Evolutionary conservation across 2,329 filamentous ascomycete species (phyloP).

Genomic region (Cytospora paraplurivora): DNA sequence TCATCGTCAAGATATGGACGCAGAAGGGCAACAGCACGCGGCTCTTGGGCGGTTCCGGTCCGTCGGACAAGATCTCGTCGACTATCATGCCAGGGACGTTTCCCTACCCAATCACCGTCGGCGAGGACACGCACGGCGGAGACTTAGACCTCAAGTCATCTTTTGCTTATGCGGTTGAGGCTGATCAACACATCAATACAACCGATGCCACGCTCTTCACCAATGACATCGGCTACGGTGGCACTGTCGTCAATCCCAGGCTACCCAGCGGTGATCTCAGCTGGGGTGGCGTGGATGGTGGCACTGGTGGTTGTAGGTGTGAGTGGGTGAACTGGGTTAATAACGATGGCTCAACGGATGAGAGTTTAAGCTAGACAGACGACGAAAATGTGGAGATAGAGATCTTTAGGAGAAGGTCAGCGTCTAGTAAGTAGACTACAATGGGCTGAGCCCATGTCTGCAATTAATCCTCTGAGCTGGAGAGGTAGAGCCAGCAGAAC

Average conservation of each 20-base stretch:
- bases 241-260: slow-evolving; percentile 55
- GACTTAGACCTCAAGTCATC: slow-evolving; percentile 53
- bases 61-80: slow-evolving; percentile 36
- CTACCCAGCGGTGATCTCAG: slow-evolving; percentile 45
- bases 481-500: background rate
- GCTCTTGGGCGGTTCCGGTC: slow-evolving; percentile 39
- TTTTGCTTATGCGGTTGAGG: slow-evolving; percentile 55
- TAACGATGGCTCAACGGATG: slow-evolving; percentile 25
- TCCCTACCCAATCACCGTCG: slow-evolving; percentile 64
- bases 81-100: slow-evolving; percentile 57
- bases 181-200: slow-evolving; percentile 47
- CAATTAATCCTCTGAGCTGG: background rate
- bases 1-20: slow-evolving; percentile 69
- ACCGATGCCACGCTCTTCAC: slow-evolving; percentile 48
- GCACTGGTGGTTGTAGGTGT: slow-evolving; percentile 63
- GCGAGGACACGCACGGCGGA: slow-evolving; percentile 65
- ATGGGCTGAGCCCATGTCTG: background rate
- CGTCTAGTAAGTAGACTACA: background rate
- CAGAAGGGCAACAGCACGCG: slow-evolving; percentile 45
- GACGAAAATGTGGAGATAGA: background rate
- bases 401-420: background rate
- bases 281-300: slow-evolving; percentile 64
- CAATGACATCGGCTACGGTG: slow-evolving; percentile 54
- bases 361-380: background rate
- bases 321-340: slow-evolving; percentile 59